Conservation (phyloP, 129 eudicot genomes). For the Centella asiatica region DNA sequence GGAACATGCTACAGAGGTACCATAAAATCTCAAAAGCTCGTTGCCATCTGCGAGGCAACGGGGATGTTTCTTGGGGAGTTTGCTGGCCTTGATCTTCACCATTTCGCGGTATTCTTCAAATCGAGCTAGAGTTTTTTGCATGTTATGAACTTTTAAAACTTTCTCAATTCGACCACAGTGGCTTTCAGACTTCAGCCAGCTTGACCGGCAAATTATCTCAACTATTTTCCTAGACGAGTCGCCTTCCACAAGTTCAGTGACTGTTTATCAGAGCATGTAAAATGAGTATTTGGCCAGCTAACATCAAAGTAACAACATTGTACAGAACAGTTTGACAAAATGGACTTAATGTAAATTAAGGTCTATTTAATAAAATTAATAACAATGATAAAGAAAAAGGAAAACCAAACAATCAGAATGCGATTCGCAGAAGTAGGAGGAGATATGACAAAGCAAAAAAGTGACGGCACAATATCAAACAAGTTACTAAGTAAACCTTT, state of each 20-base stretch:
- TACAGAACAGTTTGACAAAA: background rate
- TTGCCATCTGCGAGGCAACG: conserved; percentile 91
- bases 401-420: too few relatives aligned
- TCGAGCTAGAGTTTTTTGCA: conserved; percentile 62
- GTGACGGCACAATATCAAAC: too few relatives aligned
- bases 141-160: conserved; percentile 83
- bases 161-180: conserved; percentile 59
- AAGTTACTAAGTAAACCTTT: too few relatives aligned
- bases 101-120: conserved; percentile 78
- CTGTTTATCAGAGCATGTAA: conserved; percentile 23
- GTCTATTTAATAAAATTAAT: background rate
- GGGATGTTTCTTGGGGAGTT: conserved; percentile 81
- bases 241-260: conserved; percentile 74
- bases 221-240: conserved; percentile 89
- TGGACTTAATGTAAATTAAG: background rate
- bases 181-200: conserved; percentile 74
- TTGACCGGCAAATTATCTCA: conserved; percentile 78
- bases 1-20: conserved; percentile 59
- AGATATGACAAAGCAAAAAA: too few relatives aligned
- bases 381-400: too few relatives aligned
- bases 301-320: background rate
- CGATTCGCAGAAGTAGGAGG: too few relatives aligned
- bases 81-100: conserved; percentile 76
- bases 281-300: background rate
- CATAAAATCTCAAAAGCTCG: conserved; percentile 69